Base-by-base conservation (phyloP, 1,284 basidiomycete species). In the Rhodotorula sp. region DNA sequence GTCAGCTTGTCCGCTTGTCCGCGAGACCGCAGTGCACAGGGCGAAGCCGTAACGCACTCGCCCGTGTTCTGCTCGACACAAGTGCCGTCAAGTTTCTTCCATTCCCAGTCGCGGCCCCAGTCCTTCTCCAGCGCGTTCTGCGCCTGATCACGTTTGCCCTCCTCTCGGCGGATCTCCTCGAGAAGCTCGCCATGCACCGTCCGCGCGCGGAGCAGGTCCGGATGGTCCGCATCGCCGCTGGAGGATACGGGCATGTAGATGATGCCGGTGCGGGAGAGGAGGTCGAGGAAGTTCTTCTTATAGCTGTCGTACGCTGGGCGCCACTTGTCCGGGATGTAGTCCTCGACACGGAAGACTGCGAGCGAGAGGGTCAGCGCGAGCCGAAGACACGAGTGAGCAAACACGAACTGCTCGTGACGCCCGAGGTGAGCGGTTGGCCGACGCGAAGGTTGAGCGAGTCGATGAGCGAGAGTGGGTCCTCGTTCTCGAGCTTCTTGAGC, bases 1-100 rank as follows among this genome's bases (percentile, higher is more conserved):
- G 51, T 54, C 44, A 50, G n/a, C n/a, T 17, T 8, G 32, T 13
- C 1, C 27, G 13, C 51, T 12, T 15, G 51, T 32, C n/a, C n/a
- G 51, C 51, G 10, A 64, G 7, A 37, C 25, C 15, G 37, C 4
- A 17, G 39, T 17, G 39, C 10, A 41, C 56, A 63, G 9, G 36
- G 19, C 64, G 15, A 57, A 60, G 29, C 3, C 0, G 17, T 22
- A 7, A 88, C 91, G 80, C 79, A 94, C 90, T 97, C 96, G 83
- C 96, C 96, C 27, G 87, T 85, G 67, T 94, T 88, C 78, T 89
- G 90, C 77, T 88, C 87, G 34, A 99, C 82, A 79, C 96, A 99
- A 9, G 86, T 85, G 17, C 87, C 86, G 50, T 97, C 90, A 21
- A 99, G 86, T 82, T 96, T 94, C 85, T 96, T 96, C 91, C 94